A percentile compares a stretch with the other conserved stretches of the same genome.
These are phyloP conservation scores for Ustilago bromivora DNA, from an alignment of 1,284 basidiomycete species.

Conservation along the genomic window DNA sequence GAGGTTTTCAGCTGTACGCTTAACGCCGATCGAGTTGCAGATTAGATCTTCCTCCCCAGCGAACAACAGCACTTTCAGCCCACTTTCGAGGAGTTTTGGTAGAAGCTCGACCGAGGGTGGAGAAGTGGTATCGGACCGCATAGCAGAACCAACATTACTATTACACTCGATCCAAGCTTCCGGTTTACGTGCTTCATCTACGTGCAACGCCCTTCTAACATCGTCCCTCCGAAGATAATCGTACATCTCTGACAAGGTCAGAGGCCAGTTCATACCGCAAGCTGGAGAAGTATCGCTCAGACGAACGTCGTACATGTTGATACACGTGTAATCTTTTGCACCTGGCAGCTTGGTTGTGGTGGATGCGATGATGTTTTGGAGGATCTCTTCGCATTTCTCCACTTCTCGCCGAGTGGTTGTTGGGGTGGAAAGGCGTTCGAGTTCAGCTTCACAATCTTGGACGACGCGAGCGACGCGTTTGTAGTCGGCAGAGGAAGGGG, in stretches of 20 bases:
- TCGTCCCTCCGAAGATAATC: conserved; percentile 84
- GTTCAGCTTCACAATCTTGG: conserved; percentile 75
- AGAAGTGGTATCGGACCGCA: conserved; percentile 73
- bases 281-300: conserved; percentile 84
- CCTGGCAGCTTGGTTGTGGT: conserved; percentile 69
- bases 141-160: conserved; percentile 76
- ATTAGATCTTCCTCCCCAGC: conserved; percentile 96
- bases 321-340: conserved; percentile 75
- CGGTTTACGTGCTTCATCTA: conserved; percentile 75
- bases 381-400: conserved; percentile 77
- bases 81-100: conserved; percentile 80
- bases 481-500: conserved; percentile 77
- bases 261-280: conserved; percentile 99
- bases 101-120: conserved; percentile 82
- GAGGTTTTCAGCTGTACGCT: conserved; percentile 84
- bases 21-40: conserved; percentile 90
- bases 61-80: conserved; percentile 87
- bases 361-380: conserved; percentile 76
- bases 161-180: conserved; percentile 92
- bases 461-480: conserved; percentile 70
- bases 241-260: conserved; percentile 83
- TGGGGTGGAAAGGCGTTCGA: conserved; percentile 69
- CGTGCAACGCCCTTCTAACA: conserved; percentile 86
- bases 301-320: conserved; percentile 96
- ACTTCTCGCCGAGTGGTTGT: conserved; percentile 75